Conservation (phyloP, 768 basidiomycete species). For the Pulveroboletus sp. region DNA sequence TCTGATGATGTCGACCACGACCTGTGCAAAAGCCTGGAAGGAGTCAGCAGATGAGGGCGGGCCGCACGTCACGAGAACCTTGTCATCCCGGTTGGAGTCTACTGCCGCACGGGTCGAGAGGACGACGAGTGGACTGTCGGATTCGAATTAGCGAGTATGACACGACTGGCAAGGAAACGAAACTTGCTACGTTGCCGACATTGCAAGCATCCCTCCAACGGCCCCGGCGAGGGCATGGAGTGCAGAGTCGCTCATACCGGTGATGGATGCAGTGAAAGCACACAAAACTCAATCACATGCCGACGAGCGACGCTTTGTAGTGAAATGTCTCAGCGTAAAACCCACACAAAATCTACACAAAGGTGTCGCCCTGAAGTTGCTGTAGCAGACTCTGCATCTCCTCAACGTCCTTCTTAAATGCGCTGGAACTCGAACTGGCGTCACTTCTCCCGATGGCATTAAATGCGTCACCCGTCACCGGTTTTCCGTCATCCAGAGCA, state of each 20-base stretch:
- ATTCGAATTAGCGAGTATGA: constrained; percentile 3
- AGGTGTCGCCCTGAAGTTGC: constrained; percentile 36
- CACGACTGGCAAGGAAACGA: background rate
- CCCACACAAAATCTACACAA: constrained; percentile 11
- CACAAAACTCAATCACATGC: constrained; percentile 27
- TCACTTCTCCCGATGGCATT: constrained; percentile 35
- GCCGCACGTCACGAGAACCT: constrained; percentile 43
- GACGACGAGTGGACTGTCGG: constrained; percentile 79
- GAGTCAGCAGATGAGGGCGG: constrained; percentile 1
- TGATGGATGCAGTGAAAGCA: background rate
- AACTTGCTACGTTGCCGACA: constrained; percentile 84
- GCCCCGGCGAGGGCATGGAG: constrained; percentile 90
- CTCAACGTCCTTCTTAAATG: constrained; percentile 65
- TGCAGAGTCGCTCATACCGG: constrained; percentile 67
- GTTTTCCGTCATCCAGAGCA: constrained; percentile 66
- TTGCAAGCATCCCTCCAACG: constrained; percentile 84
- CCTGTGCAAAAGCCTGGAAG: constrained; percentile 59
- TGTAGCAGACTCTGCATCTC: constrained; percentile 64
- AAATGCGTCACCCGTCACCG: constrained; percentile 55
- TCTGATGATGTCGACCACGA: constrained; percentile 71
- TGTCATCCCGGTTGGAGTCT: constrained; percentile 69
- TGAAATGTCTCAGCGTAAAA: background rate
- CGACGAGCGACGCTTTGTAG: background rate
- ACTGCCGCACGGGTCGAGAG: constrained; percentile 93
- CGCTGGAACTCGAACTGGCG: constrained; percentile 50